Evolutionary conservation across 495 filamentous ascomycete genomes (phyloP).

Genomic region (Talaromyces ruber): DNA sequence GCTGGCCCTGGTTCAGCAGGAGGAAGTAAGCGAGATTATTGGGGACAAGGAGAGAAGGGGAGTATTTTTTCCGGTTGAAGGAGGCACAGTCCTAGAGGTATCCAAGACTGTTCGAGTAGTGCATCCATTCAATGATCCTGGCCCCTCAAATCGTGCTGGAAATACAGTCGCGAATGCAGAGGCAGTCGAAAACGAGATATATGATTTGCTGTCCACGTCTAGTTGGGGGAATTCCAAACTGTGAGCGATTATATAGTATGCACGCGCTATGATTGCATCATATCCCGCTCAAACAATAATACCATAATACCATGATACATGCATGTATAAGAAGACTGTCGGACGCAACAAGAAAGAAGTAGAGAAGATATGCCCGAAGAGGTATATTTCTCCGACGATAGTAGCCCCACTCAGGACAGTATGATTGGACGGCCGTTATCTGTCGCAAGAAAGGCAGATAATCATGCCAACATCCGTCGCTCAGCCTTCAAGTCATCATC

Average conservation of each 20-base stretch:
- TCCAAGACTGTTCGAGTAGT: slow-evolving; percentile 47
- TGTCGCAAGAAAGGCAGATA: slow-evolving; percentile 1
- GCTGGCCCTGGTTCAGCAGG: slow-evolving; percentile 48
- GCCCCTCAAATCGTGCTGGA: slow-evolving; percentile 38
- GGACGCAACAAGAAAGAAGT: neutral
- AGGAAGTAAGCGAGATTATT: slow-evolving; percentile 32
- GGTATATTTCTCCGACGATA: neutral
- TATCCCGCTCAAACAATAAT: neutral
- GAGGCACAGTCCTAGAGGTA: slow-evolving; percentile 53
- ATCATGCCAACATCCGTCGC: neutral
- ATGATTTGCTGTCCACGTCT: slow-evolving; percentile 29
- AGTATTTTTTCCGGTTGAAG: slow-evolving; percentile 23
- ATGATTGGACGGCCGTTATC: neutral
- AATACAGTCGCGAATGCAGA: slow-evolving; percentile 36
- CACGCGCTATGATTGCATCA: neutral
- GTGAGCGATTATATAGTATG: neutral
- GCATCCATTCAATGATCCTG: slow-evolving; percentile 46
- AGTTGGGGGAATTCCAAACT: slow-evolving; percentile 29
- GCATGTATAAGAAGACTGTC: no score
- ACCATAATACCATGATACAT: no score
- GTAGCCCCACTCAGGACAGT: neutral
- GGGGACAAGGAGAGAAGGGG: slow-evolving; percentile 27
- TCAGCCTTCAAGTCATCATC: neutral
- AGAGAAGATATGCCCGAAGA: neutral
- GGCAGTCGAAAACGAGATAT: slow-evolving; percentile 34